Conservation (phyloP, 129 eudicot species). For the Escallonia rubra region DNA sequence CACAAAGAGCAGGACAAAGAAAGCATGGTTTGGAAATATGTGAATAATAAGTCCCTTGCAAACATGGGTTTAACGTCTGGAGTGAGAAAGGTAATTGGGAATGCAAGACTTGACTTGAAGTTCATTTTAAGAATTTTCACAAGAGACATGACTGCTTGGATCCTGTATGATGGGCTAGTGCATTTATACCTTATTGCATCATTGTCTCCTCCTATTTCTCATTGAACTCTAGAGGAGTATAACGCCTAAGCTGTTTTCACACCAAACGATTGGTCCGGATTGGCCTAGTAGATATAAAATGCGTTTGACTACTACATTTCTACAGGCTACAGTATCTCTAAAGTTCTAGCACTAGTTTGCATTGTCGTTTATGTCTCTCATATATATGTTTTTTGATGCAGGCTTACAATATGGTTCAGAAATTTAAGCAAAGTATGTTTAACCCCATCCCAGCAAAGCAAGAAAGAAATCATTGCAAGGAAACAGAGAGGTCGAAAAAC, state of each 20-base stretch:
- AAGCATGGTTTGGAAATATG: constrained; percentile 43
- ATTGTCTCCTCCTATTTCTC: too few species aligned
- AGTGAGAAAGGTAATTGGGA: constrained; percentile 66
- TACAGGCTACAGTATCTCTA: not conserved
- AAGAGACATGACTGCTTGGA: too few species aligned
- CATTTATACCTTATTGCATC: too few species aligned
- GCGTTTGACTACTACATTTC: too few species aligned
- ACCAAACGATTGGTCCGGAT: too few species aligned
- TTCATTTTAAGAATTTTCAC: too few species aligned
- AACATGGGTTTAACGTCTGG: constrained; percentile 90
- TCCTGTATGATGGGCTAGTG: too few species aligned
- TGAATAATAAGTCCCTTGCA: constrained; percentile 48
- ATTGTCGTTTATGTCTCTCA: not conserved
- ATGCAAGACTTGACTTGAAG: too few species aligned
- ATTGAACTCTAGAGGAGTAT: too few species aligned
- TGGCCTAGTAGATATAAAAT: too few species aligned
- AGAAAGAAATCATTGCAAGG: constrained; percentile 14
- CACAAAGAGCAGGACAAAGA: constrained; percentile 25
- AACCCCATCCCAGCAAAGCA: constrained; percentile 26
- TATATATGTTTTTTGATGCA: constrained; percentile 23
- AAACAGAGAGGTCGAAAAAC: constrained; percentile 4
- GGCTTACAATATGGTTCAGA: constrained; percentile 80
- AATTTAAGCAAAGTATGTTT: constrained; percentile 46
- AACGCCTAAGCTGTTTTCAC: too few species aligned
- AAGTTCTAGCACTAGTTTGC: not conserved